Base-by-base conservation (phyloP, 164 flowering plant species). In the Sextonia rubra region DNA sequence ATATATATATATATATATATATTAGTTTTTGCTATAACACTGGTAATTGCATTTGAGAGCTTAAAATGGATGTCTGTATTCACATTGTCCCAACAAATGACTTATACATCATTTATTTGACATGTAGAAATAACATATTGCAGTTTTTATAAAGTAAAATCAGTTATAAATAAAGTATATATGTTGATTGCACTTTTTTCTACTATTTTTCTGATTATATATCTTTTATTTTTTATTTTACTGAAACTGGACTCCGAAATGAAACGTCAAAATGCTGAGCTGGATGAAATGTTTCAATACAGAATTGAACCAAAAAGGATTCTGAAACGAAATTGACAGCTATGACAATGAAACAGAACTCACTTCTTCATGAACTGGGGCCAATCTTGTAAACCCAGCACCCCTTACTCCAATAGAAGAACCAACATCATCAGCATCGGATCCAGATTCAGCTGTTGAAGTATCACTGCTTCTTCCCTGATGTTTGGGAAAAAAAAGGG, bases 351-450 rank as follows among this genome's bases (percentile, higher is more conserved):
- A 12, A 9, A 22, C 25, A 58, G 22, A 70, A 82, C 88, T 85
- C 77, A 91, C 98, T 76, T 89, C 91, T 82, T 90, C 93, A 75
- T 82, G 81, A 78, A 86, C 88, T 7, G 91, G 86, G 55, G 83
- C 84, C 76, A 86, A 76, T 32, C 76, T 73, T 32, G 89, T 69
- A 77, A 80, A 72, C 15, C 76, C 64, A 65, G 73, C 75, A 75
- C 86, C 80, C 76, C 80, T 77, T 74, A 22, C 62, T 24, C 83
- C 85, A 62, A 68, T 58, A 48, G 87, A 83, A 82, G 89, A 87
- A 75, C 79, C 82, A 73, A 83, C 80, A 72, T 88, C 90, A 77
- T 88, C 90, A 67, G 77, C 69, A 80, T 89, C 89, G 62, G 88
- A 85, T 58, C 84, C 95, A 56, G 89, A 85, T 75, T 88, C 94